A percentile compares a stretch with the other conserved stretches of the same genome.
Conservation (phyloP, 495 filamentous ascomycete genomes). For the Tuber borchii region DNA sequence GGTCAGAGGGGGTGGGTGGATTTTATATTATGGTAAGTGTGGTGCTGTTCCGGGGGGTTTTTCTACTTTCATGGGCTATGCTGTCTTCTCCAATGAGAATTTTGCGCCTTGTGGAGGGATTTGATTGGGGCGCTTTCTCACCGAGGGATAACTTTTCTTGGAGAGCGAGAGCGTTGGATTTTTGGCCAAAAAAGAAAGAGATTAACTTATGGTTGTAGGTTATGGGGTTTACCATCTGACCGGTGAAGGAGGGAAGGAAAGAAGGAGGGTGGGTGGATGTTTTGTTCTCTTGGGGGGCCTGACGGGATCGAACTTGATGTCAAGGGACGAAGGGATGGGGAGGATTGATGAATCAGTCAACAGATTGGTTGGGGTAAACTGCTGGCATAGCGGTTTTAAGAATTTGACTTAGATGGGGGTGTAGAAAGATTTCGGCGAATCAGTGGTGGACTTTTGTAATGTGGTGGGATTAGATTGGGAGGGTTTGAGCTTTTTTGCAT, state of each 20-base stretch:
- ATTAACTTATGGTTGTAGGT: neutral
- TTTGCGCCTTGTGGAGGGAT: neutral
- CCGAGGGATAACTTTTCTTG: neutral
- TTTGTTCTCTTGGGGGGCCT: neutral
- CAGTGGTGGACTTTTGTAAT: neutral
- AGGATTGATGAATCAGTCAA: neutral
- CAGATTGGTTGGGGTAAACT: neutral
- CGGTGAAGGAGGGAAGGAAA: neutral
- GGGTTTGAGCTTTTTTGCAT: neutral
- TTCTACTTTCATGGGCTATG: neutral
- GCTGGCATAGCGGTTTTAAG: neutral
- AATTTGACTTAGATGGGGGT: neutral
- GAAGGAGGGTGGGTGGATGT: neutral
- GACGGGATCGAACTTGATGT: neutral
- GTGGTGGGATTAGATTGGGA: slow-evolving; percentile 2
- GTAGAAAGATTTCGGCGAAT: neutral
- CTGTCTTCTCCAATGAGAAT: neutral
- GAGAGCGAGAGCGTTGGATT: neutral
- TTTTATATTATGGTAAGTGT: neutral
- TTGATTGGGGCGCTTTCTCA: neutral
- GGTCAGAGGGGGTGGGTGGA: neutral
- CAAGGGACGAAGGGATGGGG: neutral
- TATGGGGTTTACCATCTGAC: neutral
- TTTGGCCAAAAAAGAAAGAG: neutral
- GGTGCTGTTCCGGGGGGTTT: neutral